Evolutionary conservation across 176 grass and related monocot genomes (phyloP).

Genomic region (sorghum (Sorghum bicolor)): DNA sequence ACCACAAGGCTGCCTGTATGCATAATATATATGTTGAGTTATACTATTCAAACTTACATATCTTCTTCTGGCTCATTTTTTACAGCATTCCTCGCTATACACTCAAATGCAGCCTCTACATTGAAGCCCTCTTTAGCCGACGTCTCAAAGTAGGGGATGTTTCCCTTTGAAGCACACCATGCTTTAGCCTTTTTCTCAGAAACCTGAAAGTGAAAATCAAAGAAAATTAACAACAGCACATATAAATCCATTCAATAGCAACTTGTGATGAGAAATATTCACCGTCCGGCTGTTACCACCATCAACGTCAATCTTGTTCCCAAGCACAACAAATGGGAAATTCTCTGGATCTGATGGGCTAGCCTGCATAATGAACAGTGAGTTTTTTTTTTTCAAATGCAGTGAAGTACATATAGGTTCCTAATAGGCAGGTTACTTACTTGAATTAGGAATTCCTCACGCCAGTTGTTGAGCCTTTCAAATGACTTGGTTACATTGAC

Average conservation of each 20-base stretch:
- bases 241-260: conserved; percentile 12
- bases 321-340: conserved; percentile 92
- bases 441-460: conserved; percentile 89
- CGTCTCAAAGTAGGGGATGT: conserved; percentile 91
- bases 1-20: background rate
- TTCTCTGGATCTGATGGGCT: conserved; percentile 87
- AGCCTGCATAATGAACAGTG: conserved; percentile 48
- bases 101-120: conserved; percentile 89
- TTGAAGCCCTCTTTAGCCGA: conserved; percentile 98
- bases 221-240: background rate
- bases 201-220: conserved; percentile 56
- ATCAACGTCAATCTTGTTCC: conserved; percentile 90
- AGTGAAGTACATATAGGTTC: background rate
- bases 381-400: background rate
- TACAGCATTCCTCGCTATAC: conserved; percentile 89
- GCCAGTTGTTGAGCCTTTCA: conserved; percentile 90
- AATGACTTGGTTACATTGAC: conserved; percentile 95
- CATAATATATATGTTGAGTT: background rate
- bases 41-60: conserved; percentile 43
- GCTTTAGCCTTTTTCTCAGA: conserved; percentile 91
- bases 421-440: conserved; percentile 30
- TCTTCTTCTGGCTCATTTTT: conserved; percentile 99
- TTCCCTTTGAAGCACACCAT: conserved; percentile 90
- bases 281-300: conserved; percentile 91
- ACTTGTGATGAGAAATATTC: conserved; percentile 11